Conservation (phyloP, 305 asterid genomes). For the Fraxinus sp. region DNA sequence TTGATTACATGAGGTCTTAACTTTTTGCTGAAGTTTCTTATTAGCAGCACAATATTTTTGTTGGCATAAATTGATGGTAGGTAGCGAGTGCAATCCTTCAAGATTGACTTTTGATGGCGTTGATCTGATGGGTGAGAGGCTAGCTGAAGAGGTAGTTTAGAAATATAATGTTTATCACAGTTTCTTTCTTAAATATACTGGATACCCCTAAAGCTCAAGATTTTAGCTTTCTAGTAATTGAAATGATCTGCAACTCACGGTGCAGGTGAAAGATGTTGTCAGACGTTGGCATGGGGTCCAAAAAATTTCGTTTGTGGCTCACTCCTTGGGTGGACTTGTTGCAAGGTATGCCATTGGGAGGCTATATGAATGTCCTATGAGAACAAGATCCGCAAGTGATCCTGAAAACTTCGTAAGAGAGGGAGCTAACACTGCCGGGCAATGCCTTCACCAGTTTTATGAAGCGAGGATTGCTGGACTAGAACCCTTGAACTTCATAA, state of each 20-base stretch:
- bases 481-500: conserved; percentile 79
- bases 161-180: conserved; percentile 29
- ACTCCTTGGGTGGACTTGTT: conserved; percentile 92
- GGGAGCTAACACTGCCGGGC: conserved; percentile 21
- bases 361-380: conserved; percentile 37
- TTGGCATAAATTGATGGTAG: conserved; percentile 34
- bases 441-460: conserved; percentile 24
- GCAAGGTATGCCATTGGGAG: conserved; percentile 87
- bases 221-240: conserved; percentile 22
- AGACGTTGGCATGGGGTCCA: conserved; percentile 59
- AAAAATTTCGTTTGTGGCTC: conserved; percentile 86
- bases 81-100: conserved; percentile 70
- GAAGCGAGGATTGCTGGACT: conserved; percentile 66
- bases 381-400: conserved; percentile 17
- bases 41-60: background rate
- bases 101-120: conserved; percentile 84
- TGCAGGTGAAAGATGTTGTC: conserved; percentile 74
- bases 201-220: background rate
- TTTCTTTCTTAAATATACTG: conserved; percentile 10
- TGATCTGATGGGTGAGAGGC: conserved; percentile 83
- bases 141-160: conserved; percentile 71
- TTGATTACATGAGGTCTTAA: background rate
- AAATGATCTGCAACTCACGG: conserved; percentile 32
- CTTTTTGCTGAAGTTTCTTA: conserved; percentile 13
- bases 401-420: conserved; percentile 29